Conservation (phyloP, 805 yeast genomes). For the Saturnispora saitoi region DNA sequence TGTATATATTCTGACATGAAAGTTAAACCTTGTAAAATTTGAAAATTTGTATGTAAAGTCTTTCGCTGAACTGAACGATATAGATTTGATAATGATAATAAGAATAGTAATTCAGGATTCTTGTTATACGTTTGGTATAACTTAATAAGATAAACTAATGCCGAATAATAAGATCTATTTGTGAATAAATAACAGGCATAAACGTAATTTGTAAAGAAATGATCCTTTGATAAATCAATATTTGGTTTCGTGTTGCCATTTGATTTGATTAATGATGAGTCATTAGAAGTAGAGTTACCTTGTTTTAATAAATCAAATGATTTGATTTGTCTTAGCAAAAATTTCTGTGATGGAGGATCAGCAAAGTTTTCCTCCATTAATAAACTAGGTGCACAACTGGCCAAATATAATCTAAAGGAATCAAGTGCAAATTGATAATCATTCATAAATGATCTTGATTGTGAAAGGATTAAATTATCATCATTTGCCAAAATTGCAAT, state of each 20-base stretch:
- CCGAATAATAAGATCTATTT: conserved; percentile 74
- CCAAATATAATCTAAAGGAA: conserved; percentile 55
- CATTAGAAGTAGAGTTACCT: conserved; percentile 13
- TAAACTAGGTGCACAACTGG: conserved; percentile 32
- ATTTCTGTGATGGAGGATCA: conserved; percentile 82
- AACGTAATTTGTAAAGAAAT: conserved; percentile 51
- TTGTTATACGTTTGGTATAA: conserved; percentile 57
- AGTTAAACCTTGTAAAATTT: conserved; percentile 78
- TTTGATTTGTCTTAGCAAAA: conserved; percentile 79
- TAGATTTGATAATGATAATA: conserved; percentile 71
- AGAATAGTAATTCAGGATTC: conserved; percentile 72
- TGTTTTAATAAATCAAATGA: conserved; percentile 69
- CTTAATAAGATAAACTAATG: conserved; percentile 67
- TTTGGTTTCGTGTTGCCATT: conserved; percentile 46
- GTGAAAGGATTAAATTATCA: conserved; percentile 42
- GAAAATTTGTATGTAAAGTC: conserved; percentile 77
- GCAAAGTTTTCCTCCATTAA: conserved; percentile 35
- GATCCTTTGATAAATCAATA: conserved; percentile 43
- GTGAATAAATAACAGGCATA: conserved; percentile 77
- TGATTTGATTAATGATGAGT: conserved; percentile 68
- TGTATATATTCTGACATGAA: conserved; percentile 65
- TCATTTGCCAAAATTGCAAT: conserved; percentile 41
- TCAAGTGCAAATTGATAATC: conserved; percentile 70
- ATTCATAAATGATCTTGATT: conserved; percentile 55
- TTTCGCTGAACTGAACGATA: conserved; percentile 90